Conservation (phyloP, 106 monocot genomes). For the Agapanthus africanus region DNA sequence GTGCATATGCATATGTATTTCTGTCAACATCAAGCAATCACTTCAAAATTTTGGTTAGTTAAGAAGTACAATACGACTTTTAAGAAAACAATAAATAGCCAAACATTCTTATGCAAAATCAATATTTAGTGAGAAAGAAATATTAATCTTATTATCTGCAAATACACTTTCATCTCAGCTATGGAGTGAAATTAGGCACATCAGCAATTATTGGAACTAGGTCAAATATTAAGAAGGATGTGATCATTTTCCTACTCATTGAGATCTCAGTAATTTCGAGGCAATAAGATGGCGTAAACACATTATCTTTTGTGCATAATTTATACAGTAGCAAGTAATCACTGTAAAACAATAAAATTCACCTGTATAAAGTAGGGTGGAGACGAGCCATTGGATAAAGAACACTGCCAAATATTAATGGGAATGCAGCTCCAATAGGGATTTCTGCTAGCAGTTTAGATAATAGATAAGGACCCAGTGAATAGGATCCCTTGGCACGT, state of each 20-base stretch:
- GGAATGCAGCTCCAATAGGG: constrained; percentile 92
- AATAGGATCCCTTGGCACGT: constrained; percentile 80
- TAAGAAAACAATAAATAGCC: not conserved
- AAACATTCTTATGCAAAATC: not conserved
- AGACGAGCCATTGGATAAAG: constrained; percentile 94
- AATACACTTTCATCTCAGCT: not conserved
- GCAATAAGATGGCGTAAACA: not conserved
- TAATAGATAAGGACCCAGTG: constrained; percentile 80
- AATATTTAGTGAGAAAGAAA: not conserved
- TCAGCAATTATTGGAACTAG: not conserved
- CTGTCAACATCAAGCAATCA: not conserved
- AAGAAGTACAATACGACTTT: not conserved
- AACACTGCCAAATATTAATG: constrained; percentile 85
- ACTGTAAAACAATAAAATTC: constrained; percentile 10
- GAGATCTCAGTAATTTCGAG: not conserved
- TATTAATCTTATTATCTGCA: not conserved
- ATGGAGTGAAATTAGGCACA: not conserved
- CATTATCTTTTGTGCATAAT: not conserved
- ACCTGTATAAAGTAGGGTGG: constrained; percentile 80
- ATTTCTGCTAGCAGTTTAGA: constrained; percentile 96
- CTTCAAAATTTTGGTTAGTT: not conserved
- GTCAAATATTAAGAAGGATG: not conserved
- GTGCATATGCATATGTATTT: not conserved
- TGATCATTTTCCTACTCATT: not conserved
- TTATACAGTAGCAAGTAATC: not conserved